Evolutionary conservation across 2,329 filamentous ascomycete genomes (phyloP), one percentile per base, ranked within the genome.

Genomic region (Alternaria incomplexa): DNA sequence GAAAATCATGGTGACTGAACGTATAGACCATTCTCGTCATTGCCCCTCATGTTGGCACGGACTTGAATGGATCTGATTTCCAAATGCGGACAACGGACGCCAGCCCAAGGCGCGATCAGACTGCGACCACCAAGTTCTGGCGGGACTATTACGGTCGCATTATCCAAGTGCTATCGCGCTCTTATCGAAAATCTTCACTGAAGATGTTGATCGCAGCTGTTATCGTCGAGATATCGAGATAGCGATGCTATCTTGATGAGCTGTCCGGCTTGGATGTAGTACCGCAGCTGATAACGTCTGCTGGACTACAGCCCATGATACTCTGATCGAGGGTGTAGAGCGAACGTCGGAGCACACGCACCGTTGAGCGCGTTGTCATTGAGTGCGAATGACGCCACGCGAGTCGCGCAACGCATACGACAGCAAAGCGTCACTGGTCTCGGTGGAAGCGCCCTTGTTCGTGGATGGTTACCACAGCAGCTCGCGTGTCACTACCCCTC

Each of bases 31-130:
- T 68, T 69, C 68, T 73, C 58, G 67, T 67, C 63, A 36, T 56
- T 68, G 64, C 71, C 71, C 72, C 72, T 73, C 72, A 63, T 63
- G 58, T 60, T 68, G 64, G 72, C 70, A 73, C 70, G 68, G 68
- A 65, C 71, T 69, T 58, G 58, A 52, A 69, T 74, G 72, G 72
- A 73, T 74, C 65, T 61, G 66, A 73, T 74, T 68, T 73, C 72
- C 72, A 55, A 66, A 70, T 72, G 60, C 64, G 72, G 72, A 70
- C 65, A 73, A 69, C 57, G 45, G 66, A 72, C 62, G 64, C 67
- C 63, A 70, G 58, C 58, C 65, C 52, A 66, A 67, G 64, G 54
- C 61, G 62, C 58, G 56, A 61, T 64, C 62, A 65, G 55, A 65
- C 65, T 69, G 53, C 56, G 65, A 65, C 63, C 70, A 67, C 53